A percentile compares a stretch with the other conserved stretches of the same genome.
phyloP scores from a whole-genome alignment of 1,284 basidiomycete species.

The Singerocomus inundabilis region DNA sequence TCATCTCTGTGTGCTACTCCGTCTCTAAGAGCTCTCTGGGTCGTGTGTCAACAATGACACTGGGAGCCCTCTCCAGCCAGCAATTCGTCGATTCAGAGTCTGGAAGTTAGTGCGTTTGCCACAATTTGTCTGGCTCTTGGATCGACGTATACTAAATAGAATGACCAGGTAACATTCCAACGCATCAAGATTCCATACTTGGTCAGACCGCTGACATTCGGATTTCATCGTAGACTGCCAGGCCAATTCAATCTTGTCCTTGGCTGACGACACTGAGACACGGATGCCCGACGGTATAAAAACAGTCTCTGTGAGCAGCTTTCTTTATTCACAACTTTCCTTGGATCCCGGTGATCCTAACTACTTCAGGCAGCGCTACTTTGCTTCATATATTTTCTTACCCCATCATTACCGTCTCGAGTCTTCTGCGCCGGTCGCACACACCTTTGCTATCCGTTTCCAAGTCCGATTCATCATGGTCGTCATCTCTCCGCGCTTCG shows the following conservation, averaged over 20 bases:
- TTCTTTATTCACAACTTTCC: conserved; percentile 6
- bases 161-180: background rate
- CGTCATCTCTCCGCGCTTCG: conserved; percentile 18
- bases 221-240: conserved; percentile 16
- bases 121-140: background rate
- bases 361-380: conserved; percentile 19
- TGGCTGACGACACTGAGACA: conserved; percentile 26
- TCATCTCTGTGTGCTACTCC: background rate
- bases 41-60: background rate
- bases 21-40: background rate
- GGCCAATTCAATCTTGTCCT: conserved; percentile 11
- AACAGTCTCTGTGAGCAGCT: conserved; percentile 4
- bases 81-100: background rate
- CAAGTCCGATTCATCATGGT: conserved; percentile 17
- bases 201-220: background rate
- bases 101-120: background rate
- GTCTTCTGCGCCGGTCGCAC: conserved; percentile 23
- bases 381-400: background rate
- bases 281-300: conserved; percentile 21
- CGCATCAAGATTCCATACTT: background rate
- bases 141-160: background rate
- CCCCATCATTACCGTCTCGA: background rate
- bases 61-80: background rate
- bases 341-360: conserved; percentile 30
- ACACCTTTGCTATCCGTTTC: background rate